A percentile compares a stretch with the other conserved stretches of the same genome.
These are phyloP conservation scores for Monarda citriodora DNA, from an alignment of 305 asterid species.

Conservation along the genomic window DNA sequence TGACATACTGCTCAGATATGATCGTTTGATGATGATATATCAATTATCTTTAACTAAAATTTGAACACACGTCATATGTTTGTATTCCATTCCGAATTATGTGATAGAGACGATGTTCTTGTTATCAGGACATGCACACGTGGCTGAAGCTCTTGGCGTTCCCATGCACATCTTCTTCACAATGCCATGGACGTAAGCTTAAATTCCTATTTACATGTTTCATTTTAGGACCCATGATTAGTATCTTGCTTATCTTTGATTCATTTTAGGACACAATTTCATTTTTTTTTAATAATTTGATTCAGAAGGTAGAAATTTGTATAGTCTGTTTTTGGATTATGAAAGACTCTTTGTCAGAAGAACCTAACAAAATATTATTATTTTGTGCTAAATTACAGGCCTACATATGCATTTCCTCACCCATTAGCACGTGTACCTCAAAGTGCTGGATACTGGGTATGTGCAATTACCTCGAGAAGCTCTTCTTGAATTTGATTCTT, in stretches of 20 bases:
- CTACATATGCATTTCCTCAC: slow-evolving; percentile 97
- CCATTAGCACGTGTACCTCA: slow-evolving; percentile 99
- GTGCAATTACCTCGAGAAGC: slow-evolving; percentile 24
- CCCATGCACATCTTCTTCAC: slow-evolving; percentile 99
- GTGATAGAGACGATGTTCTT: slow-evolving; percentile 17
- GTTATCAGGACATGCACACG: slow-evolving; percentile 90
- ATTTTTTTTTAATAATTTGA: neutral
- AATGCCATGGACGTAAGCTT: slow-evolving; percentile 99
- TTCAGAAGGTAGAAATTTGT: neutral
- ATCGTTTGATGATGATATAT: too few relatives aligned
- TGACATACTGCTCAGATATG: too few relatives aligned
- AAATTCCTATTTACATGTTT: slow-evolving; percentile 11
- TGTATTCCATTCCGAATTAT: neutral
- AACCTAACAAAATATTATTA: slow-evolving; percentile 17
- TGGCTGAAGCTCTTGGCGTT: slow-evolving; percentile 98
- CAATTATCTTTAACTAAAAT: neutral
- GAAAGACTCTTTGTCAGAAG: slow-evolving; percentile 7
- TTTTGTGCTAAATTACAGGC: slow-evolving; percentile 67
- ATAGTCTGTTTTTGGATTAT: neutral
- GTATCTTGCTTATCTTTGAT: slow-evolving; percentile 16
- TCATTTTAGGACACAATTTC: slow-evolving; percentile 10
- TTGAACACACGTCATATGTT: neutral
- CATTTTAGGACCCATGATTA: slow-evolving; percentile 16
- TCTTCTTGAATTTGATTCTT: slow-evolving; percentile 12
- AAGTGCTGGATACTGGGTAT: slow-evolving; percentile 98